Percentiles rank a stretch among this genome's conserved stretches.
These are phyloP conservation scores for Gelatoporia subvermispora DNA, from an alignment of 768 basidiomycete genomes.

Conservation along the genomic window DNA sequence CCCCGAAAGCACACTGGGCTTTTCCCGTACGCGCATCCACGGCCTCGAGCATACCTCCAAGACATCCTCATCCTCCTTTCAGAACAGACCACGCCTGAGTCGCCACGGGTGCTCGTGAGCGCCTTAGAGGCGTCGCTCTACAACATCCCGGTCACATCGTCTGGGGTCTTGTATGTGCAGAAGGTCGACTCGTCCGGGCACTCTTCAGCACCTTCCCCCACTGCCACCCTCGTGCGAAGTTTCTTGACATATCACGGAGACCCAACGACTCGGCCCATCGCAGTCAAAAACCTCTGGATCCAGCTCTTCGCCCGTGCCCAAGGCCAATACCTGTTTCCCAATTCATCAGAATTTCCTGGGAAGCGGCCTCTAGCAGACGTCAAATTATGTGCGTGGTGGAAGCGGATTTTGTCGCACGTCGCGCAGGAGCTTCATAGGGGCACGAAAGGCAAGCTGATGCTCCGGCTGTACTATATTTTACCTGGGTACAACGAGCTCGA, in stretches of 20 bases:
- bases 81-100: constrained; percentile 46
- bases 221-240: constrained; percentile 59
- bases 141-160: constrained; percentile 61
- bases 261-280: constrained; percentile 55
- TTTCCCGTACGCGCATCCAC: constrained; percentile 70
- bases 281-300: constrained; percentile 60
- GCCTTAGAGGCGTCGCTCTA: constrained; percentile 81
- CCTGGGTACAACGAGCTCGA: constrained; percentile 69
- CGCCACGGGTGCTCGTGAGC: constrained; percentile 59
- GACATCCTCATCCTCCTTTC: constrained; percentile 75
- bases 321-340: constrained; percentile 90
- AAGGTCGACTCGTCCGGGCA: constrained; percentile 95
- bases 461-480: constrained; percentile 55
- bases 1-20: constrained; percentile 63
- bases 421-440: constrained; percentile 35
- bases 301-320: constrained; percentile 91
- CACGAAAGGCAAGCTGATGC: constrained; percentile 21
- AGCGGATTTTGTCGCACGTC: constrained; percentile 58
- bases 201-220: constrained; percentile 57
- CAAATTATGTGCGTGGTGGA: constrained; percentile 92
- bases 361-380: constrained; percentile 78
- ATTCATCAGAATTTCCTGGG: constrained; percentile 61
- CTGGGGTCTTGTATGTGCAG: constrained; percentile 80
- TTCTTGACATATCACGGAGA: constrained; percentile 63
- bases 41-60: constrained; percentile 64